Conservation (phyloP, 768 basidiomycete genomes). For the Agaricus blazei region DNA sequence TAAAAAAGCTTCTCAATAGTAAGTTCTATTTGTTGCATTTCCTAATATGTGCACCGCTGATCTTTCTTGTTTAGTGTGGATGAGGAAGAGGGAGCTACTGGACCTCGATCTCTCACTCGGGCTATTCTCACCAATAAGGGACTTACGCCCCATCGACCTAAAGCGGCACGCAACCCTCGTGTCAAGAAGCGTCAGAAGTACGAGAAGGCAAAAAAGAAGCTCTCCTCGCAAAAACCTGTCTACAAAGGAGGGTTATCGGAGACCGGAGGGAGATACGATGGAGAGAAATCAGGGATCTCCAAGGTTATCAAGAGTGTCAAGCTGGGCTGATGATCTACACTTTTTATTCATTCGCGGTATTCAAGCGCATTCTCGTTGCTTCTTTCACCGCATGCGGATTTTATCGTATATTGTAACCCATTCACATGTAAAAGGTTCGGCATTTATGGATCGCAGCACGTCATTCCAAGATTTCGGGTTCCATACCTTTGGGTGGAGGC, state of each 20-base stretch:
- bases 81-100: constrained; percentile 34
- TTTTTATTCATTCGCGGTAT: neutral
- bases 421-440: no score
- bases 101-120: constrained; percentile 85
- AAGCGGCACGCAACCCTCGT: constrained; percentile 91
- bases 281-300: constrained; percentile 91
- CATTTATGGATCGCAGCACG: no score
- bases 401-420: no score
- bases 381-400: no score
- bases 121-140: constrained; percentile 94
- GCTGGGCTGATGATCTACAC: constrained; percentile 37
- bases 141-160: constrained; percentile 84
- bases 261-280: constrained; percentile 71
- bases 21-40: constrained; percentile 16
- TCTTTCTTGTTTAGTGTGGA: constrained; percentile 3
- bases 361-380: neutral
- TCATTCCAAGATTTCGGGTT: no score
- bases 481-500: no score
- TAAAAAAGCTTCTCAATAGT: constrained; percentile 52
- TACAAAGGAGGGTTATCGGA: constrained; percentile 83
- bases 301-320: constrained; percentile 85
- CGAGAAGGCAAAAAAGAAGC: constrained; percentile 92
- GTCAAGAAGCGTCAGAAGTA: constrained; percentile 94
- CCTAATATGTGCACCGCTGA: constrained; percentile 9
- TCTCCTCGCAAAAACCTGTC: constrained; percentile 85